A percentile compares a stretch with the other conserved stretches of the same genome.
phyloP scores from a whole-genome alignment of 306 rosid genomes.

The Potentilla sterilis region DNA sequence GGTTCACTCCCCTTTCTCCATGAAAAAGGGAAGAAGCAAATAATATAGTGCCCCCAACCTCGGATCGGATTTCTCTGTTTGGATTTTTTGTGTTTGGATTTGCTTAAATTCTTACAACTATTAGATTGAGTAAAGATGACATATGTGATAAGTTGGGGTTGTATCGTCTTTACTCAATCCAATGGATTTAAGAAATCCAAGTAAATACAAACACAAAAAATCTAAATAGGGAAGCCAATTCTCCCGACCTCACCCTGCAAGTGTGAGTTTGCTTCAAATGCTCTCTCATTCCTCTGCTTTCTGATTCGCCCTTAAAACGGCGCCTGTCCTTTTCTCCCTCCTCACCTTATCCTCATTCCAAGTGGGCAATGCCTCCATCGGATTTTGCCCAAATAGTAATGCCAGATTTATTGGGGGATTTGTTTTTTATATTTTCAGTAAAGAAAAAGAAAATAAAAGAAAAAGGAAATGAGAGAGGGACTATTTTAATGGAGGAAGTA shows the following conservation, averaged over 20 bases:
- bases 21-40: not conserved
- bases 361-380: constrained; percentile 28
- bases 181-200: too few species aligned
- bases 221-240: too few species aligned
- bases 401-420: too few species aligned
- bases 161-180: too few species aligned
- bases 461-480: too few species aligned
- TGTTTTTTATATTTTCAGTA: not conserved
- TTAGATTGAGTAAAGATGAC: too few species aligned
- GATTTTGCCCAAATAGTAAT: not conserved
- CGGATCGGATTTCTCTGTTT: too few species aligned
- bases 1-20: constrained; percentile 8
- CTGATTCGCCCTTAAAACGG: constrained; percentile 38
- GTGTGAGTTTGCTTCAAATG: constrained; percentile 12
- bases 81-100: too few species aligned
- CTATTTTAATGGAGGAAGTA: constrained; percentile 12
- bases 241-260: not conserved
- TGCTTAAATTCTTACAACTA: too few species aligned
- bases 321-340: constrained; percentile 33
- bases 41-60: not conserved
- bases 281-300: constrained; percentile 3
- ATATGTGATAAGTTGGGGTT: too few species aligned
- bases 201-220: too few species aligned
- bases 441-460: not conserved
- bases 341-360: constrained; percentile 37